Conservation (phyloP, 495 filamentous ascomycete species). For the Acidiella bohemica region DNA sequence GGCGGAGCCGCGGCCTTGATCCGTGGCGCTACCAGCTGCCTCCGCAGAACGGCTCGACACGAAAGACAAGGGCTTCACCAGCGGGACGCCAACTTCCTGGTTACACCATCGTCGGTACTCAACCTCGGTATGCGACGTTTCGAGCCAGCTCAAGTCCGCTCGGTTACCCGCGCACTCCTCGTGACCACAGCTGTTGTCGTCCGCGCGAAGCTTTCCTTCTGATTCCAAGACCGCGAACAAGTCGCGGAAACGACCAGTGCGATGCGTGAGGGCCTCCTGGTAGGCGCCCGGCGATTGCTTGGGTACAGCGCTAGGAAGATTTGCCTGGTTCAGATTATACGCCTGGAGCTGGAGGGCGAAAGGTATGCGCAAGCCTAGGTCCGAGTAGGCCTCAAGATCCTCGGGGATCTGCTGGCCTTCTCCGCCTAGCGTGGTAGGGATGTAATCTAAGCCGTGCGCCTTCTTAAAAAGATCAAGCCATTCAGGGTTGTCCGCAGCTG, state of each 20-base stretch:
- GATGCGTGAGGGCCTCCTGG: background rate
- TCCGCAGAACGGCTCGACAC: no score
- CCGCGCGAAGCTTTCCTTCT: slow-evolving; percentile 5
- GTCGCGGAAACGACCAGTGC: background rate
- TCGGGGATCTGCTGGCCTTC: slow-evolving; percentile 11
- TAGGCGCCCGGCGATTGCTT: background rate
- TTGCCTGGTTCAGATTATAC: slow-evolving; percentile 11
- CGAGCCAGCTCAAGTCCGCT: slow-evolving; percentile 4
- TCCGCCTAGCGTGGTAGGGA: slow-evolving; percentile 9
- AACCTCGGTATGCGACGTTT: background rate
- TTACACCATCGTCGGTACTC: slow-evolving; percentile 1
- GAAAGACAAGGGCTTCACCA: slow-evolving; percentile 3
- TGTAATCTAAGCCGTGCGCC: slow-evolving; percentile 18
- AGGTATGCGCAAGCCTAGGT: slow-evolving; percentile 18
- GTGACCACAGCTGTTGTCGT: slow-evolving; percentile 5
- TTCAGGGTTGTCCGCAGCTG: slow-evolving; percentile 31
- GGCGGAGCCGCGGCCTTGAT: background rate
- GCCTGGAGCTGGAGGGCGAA: slow-evolving; percentile 21
- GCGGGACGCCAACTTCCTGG: background rate
- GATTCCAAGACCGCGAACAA: background rate
- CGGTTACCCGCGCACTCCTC: slow-evolving; percentile 4
- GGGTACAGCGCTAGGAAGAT: no score
- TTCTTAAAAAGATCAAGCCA: slow-evolving; percentile 33
- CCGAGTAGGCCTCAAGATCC: slow-evolving; percentile 17
- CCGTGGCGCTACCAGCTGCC: no score